These are phyloP conservation scores for Uronychia binucleata DNA, from an alignment of 73 alveolate genomes.

Conservation along the genomic window DNA sequence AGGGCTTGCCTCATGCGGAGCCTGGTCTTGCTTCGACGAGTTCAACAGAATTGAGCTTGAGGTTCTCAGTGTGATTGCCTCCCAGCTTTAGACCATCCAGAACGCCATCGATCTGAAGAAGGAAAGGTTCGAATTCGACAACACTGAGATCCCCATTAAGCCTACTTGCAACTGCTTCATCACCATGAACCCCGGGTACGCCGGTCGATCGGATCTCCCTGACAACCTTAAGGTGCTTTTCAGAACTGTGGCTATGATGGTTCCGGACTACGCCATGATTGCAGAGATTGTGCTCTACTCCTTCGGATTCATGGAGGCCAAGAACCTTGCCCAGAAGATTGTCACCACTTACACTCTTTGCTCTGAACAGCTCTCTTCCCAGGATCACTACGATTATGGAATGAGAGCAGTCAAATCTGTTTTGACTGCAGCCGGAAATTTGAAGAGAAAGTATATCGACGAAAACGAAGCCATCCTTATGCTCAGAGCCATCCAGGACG, in stretches of 20 bases:
- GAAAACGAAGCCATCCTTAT: slow-evolving; percentile 95
- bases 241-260: slow-evolving; percentile 99
- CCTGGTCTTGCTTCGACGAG: slow-evolving; percentile 99
- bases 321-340: slow-evolving; percentile 92
- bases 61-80: slow-evolving; percentile 93
- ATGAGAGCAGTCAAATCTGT: slow-evolving; percentile 98
- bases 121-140: slow-evolving; percentile 94
- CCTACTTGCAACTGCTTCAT: slow-evolving; percentile 96
- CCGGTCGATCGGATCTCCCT: slow-evolving; percentile 98
- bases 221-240: slow-evolving; percentile 96
- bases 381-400: slow-evolving; percentile 95
- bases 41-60: slow-evolving; percentile 99
- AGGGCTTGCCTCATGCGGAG: slow-evolving; percentile 99
- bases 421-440: slow-evolving; percentile 95
- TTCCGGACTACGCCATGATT: slow-evolving; percentile 97
- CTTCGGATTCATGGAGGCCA: slow-evolving; percentile 96
- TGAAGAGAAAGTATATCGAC: slow-evolving; percentile 93
- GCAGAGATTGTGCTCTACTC: slow-evolving; percentile 98
- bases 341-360: slow-evolving; percentile 95
- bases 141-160: slow-evolving; percentile 80
- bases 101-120: slow-evolving; percentile 88
- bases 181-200: slow-evolving; percentile 99
- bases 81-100: slow-evolving; percentile 82
- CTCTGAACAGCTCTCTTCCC: slow-evolving; percentile 95
- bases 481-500: slow-evolving; percentile 98